Percentiles rank a stretch among this genome's conserved stretches.
Conservation (phyloP, 345 rosid genomes). For the Physaria fendleri region DNA sequence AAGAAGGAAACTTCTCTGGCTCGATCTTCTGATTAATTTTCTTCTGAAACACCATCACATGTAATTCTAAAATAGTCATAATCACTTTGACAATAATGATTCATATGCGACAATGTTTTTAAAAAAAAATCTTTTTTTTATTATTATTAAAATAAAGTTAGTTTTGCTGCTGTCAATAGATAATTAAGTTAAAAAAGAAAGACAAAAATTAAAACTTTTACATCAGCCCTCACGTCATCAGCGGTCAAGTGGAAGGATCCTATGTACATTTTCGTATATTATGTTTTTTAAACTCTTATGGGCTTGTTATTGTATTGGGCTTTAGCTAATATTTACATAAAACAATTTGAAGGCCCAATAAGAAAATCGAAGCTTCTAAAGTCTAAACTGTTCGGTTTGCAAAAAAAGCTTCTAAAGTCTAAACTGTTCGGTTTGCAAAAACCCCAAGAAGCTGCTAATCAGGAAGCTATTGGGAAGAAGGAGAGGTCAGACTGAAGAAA, state of each 20-base stretch:
- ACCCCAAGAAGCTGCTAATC: too few relatives aligned
- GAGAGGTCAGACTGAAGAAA: too few relatives aligned
- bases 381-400: too few relatives aligned
- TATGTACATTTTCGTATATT: not conserved
- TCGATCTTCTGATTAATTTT: constrained; percentile 1
- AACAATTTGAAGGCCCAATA: not conserved
- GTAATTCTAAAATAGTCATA: not conserved
- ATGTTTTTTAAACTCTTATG: not conserved
- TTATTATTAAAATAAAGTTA: constrained; percentile 2
- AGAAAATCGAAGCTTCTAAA: too few relatives aligned
- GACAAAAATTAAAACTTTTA: constrained; percentile 1
- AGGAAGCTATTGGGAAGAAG: too few relatives aligned
- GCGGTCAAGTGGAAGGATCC: not conserved
- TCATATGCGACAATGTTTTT: not conserved
- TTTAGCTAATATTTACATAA: not conserved
- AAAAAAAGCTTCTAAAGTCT: too few relatives aligned
- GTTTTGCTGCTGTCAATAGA: too few relatives aligned
- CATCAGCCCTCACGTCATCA: not conserved
- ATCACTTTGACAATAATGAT: not conserved
- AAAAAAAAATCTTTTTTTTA: not conserved
- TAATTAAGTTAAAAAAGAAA: not conserved
- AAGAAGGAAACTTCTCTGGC: not conserved
- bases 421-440: too few relatives aligned
- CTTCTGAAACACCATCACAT: constrained; percentile 10
- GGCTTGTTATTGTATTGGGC: not conserved